Percentiles rank a stretch among this genome's conserved stretches.
Evolutionary conservation across 2,329 filamentous ascomycete genomes (phyloP).

Genomic region (Sarocladiaceae sp.): DNA sequence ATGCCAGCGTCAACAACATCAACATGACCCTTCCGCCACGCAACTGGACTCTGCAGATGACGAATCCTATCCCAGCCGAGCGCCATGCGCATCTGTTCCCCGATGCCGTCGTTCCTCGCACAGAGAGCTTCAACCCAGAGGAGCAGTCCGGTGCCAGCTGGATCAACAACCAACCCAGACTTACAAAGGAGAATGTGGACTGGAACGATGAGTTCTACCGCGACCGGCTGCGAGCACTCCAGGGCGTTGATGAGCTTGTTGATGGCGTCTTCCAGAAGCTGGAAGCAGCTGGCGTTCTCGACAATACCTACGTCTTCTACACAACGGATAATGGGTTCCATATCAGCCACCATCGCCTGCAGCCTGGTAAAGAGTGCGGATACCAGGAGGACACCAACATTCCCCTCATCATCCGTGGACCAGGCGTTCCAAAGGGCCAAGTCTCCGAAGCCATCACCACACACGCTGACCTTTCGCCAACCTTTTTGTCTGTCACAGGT

Average conservation of each 20-base stretch:
- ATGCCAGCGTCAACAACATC: neutral
- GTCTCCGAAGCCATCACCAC: slow-evolving; percentile 35
- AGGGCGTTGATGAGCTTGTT: slow-evolving; percentile 39
- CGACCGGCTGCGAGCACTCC: slow-evolving; percentile 32
- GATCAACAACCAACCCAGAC: slow-evolving; percentile 30
- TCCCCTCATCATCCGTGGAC: slow-evolving; percentile 43
- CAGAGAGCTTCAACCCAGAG: slow-evolving; percentile 56
- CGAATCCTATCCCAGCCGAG: slow-evolving; percentile 29
- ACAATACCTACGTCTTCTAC: slow-evolving; percentile 44
- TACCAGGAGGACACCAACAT: slow-evolving; percentile 47
- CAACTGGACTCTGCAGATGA: too few relatives aligned
- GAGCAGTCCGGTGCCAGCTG: slow-evolving; percentile 34
- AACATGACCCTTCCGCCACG: slow-evolving; percentile 13
- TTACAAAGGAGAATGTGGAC: slow-evolving; percentile 23
- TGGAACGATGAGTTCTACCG: slow-evolving; percentile 34
- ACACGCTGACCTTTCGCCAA: slow-evolving; percentile 50
- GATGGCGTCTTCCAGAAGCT: slow-evolving; percentile 28
- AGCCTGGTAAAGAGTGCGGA: slow-evolving; percentile 44
- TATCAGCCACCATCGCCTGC: slow-evolving; percentile 45
- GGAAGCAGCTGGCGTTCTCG: slow-evolving; percentile 22
- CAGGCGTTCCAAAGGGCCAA: slow-evolving; percentile 33
- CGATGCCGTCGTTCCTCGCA: slow-evolving; percentile 53
- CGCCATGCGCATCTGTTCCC: slow-evolving; percentile 55
- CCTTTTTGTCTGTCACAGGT: slow-evolving; percentile 33
- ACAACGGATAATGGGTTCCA: slow-evolving; percentile 49